Conservation (phyloP, 2,329 filamentous ascomycete genomes). For the Pestalotiopsis sp. region DNA sequence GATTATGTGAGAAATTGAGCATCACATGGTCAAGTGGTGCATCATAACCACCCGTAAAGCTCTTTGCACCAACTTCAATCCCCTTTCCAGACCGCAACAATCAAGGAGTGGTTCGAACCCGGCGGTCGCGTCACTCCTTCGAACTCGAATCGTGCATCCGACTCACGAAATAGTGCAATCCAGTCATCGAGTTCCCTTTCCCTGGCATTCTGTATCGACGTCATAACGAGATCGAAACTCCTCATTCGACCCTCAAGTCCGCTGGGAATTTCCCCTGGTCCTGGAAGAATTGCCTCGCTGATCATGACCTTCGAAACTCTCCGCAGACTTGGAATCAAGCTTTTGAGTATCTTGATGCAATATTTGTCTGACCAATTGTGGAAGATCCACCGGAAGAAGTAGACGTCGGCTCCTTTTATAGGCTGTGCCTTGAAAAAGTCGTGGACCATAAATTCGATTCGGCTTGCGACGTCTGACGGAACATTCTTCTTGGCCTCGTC, state of each 20-base stretch:
- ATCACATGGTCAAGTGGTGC: not conserved
- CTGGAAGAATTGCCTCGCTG: conserved; percentile 19
- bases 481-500: conserved; percentile 48
- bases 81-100: not conserved
- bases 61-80: not conserved
- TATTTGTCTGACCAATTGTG: conserved; percentile 51
- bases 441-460: conserved; percentile 37
- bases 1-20: not conserved
- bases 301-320: conserved; percentile 38
- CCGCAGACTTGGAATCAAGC: conserved; percentile 42
- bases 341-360: conserved; percentile 35
- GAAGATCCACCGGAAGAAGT: conserved; percentile 48
- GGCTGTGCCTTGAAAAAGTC: conserved; percentile 48
- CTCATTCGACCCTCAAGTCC: not conserved
- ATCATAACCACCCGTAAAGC: too few species aligned
- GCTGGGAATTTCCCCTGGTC: not conserved
- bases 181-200: not conserved
- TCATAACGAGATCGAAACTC: not conserved
- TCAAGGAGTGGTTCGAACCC: not conserved
- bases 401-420: conserved; percentile 41
- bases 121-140: not conserved
- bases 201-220: not conserved
- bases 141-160: not conserved
- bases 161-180: not conserved
- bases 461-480: conserved; percentile 27